A percentile compares a stretch with the other conserved stretches of the same genome.
Evolutionary conservation across 139 green algal genomes (phyloP).

Genomic region (Chlamydomonas sp.): DNA sequence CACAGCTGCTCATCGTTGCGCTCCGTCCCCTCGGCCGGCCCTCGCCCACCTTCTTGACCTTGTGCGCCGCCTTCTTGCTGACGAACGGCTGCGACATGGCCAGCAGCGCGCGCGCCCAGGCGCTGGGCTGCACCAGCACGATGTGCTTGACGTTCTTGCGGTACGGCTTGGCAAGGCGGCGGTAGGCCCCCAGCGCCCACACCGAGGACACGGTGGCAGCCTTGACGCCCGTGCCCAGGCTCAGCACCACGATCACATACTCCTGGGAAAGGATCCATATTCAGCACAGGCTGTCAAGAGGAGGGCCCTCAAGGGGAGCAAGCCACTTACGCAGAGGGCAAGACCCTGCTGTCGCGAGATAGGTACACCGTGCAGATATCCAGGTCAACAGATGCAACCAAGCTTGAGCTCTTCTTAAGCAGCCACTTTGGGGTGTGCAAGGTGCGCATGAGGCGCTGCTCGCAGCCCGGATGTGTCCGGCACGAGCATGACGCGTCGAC

Average conservation of each 20-base stretch:
- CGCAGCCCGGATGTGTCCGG: too few species aligned
- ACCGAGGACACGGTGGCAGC: constrained; percentile 16
- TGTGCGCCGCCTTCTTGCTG: constrained; percentile 70
- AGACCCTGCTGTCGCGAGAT: background rate
- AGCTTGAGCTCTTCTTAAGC: too few species aligned
- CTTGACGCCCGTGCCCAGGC: constrained; percentile 31
- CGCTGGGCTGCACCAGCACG: constrained; percentile 75
- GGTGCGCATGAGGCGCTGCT: too few species aligned
- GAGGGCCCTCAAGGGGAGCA: background rate
- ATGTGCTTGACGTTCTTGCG: constrained; percentile 86
- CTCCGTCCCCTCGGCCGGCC: too few species aligned
- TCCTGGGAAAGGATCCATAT: constrained; percentile 3
- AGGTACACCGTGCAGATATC: too few species aligned
- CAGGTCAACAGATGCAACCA: too few species aligned
- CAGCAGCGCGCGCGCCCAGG: constrained; percentile 65
- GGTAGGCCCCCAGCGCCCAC: constrained; percentile 81
- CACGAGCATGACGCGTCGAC: too few species aligned
- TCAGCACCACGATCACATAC: constrained; percentile 54
- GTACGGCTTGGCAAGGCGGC: constrained; percentile 56
- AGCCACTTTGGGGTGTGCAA: too few species aligned
- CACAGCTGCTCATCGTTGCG: background rate
- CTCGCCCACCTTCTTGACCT: constrained; percentile 69
- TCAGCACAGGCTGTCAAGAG: background rate
- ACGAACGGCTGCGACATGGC: constrained; percentile 74
- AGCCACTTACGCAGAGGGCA: background rate